phyloP scores from a whole-genome alignment of 352 stramenopile species.

The Pilasporangium apinafurcum region DNA sequence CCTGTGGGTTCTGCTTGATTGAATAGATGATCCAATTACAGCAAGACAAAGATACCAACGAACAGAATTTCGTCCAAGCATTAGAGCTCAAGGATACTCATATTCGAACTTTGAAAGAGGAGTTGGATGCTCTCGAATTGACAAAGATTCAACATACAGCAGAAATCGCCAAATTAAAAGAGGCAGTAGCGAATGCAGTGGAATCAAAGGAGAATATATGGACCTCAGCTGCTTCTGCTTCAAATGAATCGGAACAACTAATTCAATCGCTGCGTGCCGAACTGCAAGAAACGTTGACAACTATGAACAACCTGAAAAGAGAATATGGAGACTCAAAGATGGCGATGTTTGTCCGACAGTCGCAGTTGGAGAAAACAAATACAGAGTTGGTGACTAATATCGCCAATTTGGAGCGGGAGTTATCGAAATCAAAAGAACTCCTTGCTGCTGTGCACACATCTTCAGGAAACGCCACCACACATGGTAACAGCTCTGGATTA shows the following conservation, averaged over 20 bases:
- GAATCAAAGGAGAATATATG: slow-evolving; percentile 67
- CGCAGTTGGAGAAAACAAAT: slow-evolving; percentile 70
- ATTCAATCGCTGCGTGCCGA: slow-evolving; percentile 53
- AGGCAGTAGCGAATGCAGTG: slow-evolving; percentile 35
- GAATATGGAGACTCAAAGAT: slow-evolving; percentile 59
- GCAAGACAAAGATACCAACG: slow-evolving; percentile 57
- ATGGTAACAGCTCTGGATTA: slow-evolving; percentile 1
- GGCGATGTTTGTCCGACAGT: slow-evolving; percentile 68
- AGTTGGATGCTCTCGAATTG: slow-evolving; percentile 34
- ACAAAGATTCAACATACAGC: slow-evolving; percentile 20
- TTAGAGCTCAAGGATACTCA: slow-evolving; percentile 71
- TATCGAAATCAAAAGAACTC: slow-evolving; percentile 35
- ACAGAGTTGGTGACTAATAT: slow-evolving; percentile 62
- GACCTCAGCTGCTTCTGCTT: slow-evolving; percentile 58
- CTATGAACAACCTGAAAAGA: slow-evolving; percentile 51
- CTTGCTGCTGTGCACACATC: background rate
- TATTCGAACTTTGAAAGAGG: slow-evolving; percentile 28
- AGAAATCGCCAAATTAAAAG: slow-evolving; percentile 36
- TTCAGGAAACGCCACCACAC: background rate
- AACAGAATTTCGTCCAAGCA: slow-evolving; percentile 67
- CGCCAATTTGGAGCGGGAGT: slow-evolving; percentile 50
- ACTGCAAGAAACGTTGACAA: slow-evolving; percentile 55
- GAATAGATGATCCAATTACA: slow-evolving; percentile 35
- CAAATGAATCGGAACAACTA: slow-evolving; percentile 60
- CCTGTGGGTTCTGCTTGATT: background rate